Base-by-base conservation (phyloP, 2,329 filamentous ascomycete species). In the Fusarium humuli region DNA sequence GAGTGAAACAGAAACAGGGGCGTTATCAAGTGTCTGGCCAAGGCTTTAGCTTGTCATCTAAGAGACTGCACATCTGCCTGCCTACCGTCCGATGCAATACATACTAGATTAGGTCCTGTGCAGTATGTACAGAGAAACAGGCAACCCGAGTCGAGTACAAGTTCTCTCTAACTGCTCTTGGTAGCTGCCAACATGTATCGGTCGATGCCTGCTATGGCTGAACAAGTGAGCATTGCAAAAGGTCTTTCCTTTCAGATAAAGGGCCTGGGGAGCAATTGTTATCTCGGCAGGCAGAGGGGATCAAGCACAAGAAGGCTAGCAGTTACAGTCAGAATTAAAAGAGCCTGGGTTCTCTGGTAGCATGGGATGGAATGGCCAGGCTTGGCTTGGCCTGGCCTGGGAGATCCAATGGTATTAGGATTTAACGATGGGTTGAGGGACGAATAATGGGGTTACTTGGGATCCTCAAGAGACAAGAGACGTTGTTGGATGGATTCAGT, bases 1-100 rank as follows among this genome's bases (percentile, higher is more conserved):
- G 30, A n/a, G 32, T 40, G 48, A 40, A 52, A 52, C 32, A 20
- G 57, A 32, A 66, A 32, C 56, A 65, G 42, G 66, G 61, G 41
- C 25, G 8, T 30, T n/a, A 40, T 12, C 48, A 52, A 52, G 22
- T 23, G 48, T 20, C 50, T 44, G 44, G 59, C 40, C 55, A 69
- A 69, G 52, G 53, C 40, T 37, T 44, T 59, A 53, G 65, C 60
- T 56, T 62, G 55, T 63, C 47, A 42, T 37, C 30, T 5, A 37
- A 22, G 22, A 22, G 22, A 50, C 14, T 34, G 29, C 18, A 18
- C n/a, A 34, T 23, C 32, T 49, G 10, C 32, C 41, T 54, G n/a
- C 52, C 41, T 25, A 13, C 32, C n/a, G 20, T 46, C 47, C 32
- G 41, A 61, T 70, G 41, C 63, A 70, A 54, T 57, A 70, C 56